A percentile compares a stretch with the other conserved stretches of the same genome.
Conservation (phyloP, 2,329 filamentous ascomycete genomes). For the Endothia cerciana region DNA sequence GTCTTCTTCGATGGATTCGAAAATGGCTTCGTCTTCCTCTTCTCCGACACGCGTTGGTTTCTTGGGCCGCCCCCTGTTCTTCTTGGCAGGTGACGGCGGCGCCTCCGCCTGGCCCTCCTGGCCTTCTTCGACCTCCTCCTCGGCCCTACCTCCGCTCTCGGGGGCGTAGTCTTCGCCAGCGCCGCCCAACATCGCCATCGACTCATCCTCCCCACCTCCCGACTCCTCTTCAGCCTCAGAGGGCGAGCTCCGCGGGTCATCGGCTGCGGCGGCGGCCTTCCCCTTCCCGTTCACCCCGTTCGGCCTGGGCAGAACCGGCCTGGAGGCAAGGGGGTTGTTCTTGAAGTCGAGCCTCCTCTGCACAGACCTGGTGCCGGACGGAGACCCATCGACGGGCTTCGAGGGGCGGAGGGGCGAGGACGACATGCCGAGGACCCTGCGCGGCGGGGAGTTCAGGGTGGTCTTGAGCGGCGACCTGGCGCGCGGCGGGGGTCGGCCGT, state of each 20-base stretch:
- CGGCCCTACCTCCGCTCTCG: slow-evolving; percentile 33
- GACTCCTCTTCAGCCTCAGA: slow-evolving; percentile 38
- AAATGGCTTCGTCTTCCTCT: slow-evolving; percentile 34
- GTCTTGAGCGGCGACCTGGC: slow-evolving; percentile 67
- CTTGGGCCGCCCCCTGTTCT: slow-evolving; percentile 25
- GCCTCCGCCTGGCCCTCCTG: slow-evolving; percentile 30
- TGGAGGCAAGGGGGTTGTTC: slow-evolving; percentile 32
- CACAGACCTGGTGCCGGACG: slow-evolving; percentile 45
- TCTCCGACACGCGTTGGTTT: slow-evolving; percentile 26
- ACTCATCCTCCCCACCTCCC: slow-evolving; percentile 33
- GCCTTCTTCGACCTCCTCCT: slow-evolving; percentile 37
- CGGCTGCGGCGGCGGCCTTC: slow-evolving; percentile 27
- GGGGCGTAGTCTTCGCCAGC: slow-evolving; percentile 44
- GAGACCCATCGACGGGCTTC: not conserved
- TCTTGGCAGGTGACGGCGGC: slow-evolving; percentile 23
- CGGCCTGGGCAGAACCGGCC: slow-evolving; percentile 37
- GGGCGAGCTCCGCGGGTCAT: slow-evolving; percentile 23
- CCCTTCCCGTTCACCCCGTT: slow-evolving; percentile 34
- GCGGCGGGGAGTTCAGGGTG: slow-evolving; percentile 61
- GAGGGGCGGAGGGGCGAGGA: slow-evolving; percentile 50
- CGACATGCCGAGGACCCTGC: slow-evolving; percentile 60
- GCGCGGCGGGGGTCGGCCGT: slow-evolving; percentile 51
- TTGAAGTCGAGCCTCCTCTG: slow-evolving; percentile 60
- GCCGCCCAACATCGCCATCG: slow-evolving; percentile 34
- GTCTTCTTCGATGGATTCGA: slow-evolving; percentile 33